A percentile compares a stretch with the other conserved stretches of the same genome.
Evolutionary conservation across 1,139 yeast genomes (phyloP).

Genomic region (Debaryomyces udenii): DNA sequence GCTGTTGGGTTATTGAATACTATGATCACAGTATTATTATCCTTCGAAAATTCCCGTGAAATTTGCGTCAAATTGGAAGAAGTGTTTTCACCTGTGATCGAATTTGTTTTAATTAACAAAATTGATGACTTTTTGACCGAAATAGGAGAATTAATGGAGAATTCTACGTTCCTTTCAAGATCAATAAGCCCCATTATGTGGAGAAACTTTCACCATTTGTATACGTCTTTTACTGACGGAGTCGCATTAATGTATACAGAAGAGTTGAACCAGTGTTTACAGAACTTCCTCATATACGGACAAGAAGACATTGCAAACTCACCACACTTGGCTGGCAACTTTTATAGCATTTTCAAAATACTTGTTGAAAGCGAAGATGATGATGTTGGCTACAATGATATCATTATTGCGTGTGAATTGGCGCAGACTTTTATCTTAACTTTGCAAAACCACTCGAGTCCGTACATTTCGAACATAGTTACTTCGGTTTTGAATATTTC

Average conservation of each 20-base stretch:
- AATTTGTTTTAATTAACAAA: conserved; percentile 61
- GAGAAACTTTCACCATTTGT: conserved; percentile 63
- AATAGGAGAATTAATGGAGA: conserved; percentile 81
- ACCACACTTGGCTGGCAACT: conserved; percentile 24
- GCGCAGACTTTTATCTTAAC: conserved; percentile 58
- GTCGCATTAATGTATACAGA: conserved; percentile 67
- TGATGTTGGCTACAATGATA: conserved; percentile 50
- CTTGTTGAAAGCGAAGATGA: conserved; percentile 41
- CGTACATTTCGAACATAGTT: conserved; percentile 45
- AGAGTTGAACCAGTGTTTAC: conserved; percentile 75
- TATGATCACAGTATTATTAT: conserved; percentile 80
- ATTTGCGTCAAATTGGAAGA: conserved; percentile 70
- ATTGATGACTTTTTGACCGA: conserved; percentile 84
- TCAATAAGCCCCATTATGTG: conserved; percentile 75
- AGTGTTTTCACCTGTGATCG: conserved; percentile 73
- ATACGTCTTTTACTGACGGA: conserved; percentile 56
- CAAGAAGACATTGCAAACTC: conserved; percentile 45
- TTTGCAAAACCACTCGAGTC: conserved; percentile 42
- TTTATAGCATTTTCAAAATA: conserved; percentile 39
- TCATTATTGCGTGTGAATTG: conserved; percentile 53
- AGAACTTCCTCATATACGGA: conserved; percentile 80
- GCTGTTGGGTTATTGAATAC: conserved; percentile 88
- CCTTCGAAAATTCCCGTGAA: conserved; percentile 80
- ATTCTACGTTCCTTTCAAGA: conserved; percentile 76
- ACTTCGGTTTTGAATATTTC: conserved; percentile 23